Base-by-base conservation (phyloP, 2,329 filamentous ascomycete species). In the Lojkania enalia region DNA sequence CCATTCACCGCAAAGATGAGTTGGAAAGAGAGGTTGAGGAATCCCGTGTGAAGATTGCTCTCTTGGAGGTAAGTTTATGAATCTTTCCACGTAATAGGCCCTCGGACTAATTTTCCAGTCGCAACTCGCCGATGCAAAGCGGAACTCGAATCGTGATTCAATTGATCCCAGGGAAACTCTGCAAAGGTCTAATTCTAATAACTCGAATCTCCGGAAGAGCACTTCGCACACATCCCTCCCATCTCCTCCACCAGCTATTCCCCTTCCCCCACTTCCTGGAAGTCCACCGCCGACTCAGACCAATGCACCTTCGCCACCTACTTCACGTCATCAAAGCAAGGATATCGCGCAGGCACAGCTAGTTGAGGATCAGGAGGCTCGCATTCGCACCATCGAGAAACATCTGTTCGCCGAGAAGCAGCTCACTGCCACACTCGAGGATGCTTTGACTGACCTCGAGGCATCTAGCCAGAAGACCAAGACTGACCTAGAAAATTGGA, bases 391-490 rank as follows among this genome's bases (percentile, higher is more conserved):
- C 5, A 95, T 99, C 52, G 92, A 99, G 77, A 97, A 96, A 76
- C 90, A 97, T 65, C 81, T 99, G 18, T 87, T 88, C 54, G 94
- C 94, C 3, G 94, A 99, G 77, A 95, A 95, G 68, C 92, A 97
- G 70, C 84, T 99, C 47, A 99, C 92, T 0, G 86, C 89, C 36
- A 97, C 92, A 2, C 81, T 99, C 29, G 94, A 99, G 70, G 92
- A 97, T 72, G 94, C 94, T 5, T 83, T 99, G 20, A 92, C 90
- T 2, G 94, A 99, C 61, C 82, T 99, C 27, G 94, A 99, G 73
- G 83, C 84, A 44, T 90, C 95, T 59, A 90, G 88, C 61, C 95
- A 92, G 71, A 92, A 92, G 77, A 85, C 92, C 70, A 95, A 95
- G 77, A 77, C 83, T 2, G 94, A 99, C 70, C 86, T 89, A 68